Percentiles rank a stretch among this genome's conserved stretches.
These are phyloP conservation scores for Naganishia antarctica DNA, from an alignment of 768 basidiomycete species.

Conservation along the genomic window DNA sequence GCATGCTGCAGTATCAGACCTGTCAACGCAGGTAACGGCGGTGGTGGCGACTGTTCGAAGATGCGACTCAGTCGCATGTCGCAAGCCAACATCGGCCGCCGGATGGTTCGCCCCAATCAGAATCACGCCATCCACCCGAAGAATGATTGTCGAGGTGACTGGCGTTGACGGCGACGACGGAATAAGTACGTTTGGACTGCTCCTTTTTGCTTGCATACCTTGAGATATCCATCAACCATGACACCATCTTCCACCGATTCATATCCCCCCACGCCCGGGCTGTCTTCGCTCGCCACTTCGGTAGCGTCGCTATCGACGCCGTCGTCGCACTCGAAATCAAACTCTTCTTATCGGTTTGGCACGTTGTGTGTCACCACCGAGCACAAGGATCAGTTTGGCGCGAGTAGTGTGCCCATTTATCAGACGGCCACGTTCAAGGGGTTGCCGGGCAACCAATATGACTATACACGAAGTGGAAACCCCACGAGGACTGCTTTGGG, in stretches of 20 bases:
- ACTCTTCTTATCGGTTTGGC: not conserved
- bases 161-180: too few relatives aligned
- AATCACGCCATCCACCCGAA: conserved; percentile 11
- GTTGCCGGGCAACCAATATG: conserved; percentile 69
- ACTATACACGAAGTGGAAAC: conserved; percentile 92
- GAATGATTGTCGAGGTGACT: not conserved
- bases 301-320: conserved; percentile 28
- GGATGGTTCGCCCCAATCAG: not conserved
- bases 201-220: too few relatives aligned
- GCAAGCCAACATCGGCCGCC: not conserved
- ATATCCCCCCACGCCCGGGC: conserved; percentile 32
- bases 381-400: conserved; percentile 91
- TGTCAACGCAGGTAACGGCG: too few relatives aligned
- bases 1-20: too few relatives aligned
- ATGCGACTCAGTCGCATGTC: too few relatives aligned
- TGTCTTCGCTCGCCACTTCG: conserved; percentile 45
- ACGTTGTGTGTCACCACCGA: conserved; percentile 41
- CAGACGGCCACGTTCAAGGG: conserved; percentile 99
- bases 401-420: conserved; percentile 93
- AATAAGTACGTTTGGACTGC: too few relatives aligned
- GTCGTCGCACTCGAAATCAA: not conserved
- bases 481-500: conserved; percentile 93
- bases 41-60: too few relatives aligned
- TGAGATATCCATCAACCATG: conserved; percentile 28
- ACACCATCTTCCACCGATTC: conserved; percentile 30